Percentiles rank a stretch among this genome's conserved stretches.
phyloP scores from a whole-genome alignment of 345 rosid genomes.

The Balakata baccata region DNA sequence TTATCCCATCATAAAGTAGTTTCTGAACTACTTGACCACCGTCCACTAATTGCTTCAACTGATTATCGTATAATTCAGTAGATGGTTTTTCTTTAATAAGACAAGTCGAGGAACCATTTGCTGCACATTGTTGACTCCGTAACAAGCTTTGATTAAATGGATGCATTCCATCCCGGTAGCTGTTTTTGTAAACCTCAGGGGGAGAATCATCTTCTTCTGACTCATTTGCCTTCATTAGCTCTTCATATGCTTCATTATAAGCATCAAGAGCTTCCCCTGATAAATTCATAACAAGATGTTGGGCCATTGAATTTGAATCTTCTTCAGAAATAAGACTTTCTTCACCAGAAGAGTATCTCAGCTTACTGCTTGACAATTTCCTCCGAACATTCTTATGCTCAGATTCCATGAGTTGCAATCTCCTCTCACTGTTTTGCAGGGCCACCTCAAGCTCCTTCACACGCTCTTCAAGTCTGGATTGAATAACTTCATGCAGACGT shows the following conservation, averaged over 20 bases:
- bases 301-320: conserved; percentile 23
- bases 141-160: conserved; percentile 30
- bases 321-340: conserved; percentile 32
- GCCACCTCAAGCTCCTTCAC: conserved; percentile 70
- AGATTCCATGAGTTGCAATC: conserved; percentile 53
- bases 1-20: conserved; percentile 32
- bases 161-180: conserved; percentile 21
- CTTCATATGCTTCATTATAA: conserved; percentile 67
- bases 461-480: conserved; percentile 58
- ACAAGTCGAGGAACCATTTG: conserved; percentile 19
- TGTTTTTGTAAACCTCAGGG: conserved; percentile 25
- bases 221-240: conserved; percentile 53
- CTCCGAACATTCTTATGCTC: conserved; percentile 34
- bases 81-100: background rate
- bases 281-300: conserved; percentile 66
- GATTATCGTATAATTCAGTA: conserved; percentile 7
- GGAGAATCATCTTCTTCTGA: conserved; percentile 59
- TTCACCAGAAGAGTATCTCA: conserved; percentile 15
- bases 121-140: conserved; percentile 14
- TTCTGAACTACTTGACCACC: conserved; percentile 24
- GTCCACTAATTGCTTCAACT: conserved; percentile 16
- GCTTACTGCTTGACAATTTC: conserved; percentile 33
- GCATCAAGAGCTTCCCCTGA: conserved; percentile 78
- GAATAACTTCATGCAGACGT: conserved; percentile 67
- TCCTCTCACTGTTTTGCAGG: conserved; percentile 66